These are phyloP conservation scores for Mayamaea pseudoterrestris DNA, from an alignment of 108 stramenopile species.

Conservation along the genomic window DNA sequence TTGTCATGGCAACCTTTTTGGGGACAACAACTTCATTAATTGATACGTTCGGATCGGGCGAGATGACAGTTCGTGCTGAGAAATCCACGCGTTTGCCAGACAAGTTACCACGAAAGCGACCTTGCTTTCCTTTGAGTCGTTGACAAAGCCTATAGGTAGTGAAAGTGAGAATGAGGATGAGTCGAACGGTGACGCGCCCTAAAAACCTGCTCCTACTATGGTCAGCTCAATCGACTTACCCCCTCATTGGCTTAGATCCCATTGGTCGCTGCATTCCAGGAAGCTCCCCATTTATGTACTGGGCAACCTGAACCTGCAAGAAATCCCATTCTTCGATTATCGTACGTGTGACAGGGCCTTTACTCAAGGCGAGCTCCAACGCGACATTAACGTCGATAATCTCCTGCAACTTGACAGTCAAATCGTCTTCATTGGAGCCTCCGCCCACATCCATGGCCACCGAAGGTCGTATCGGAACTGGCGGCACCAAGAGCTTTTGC, in stretches of 20 bases:
- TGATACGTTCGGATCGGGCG: conserved; percentile 91
- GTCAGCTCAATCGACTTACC: too few relatives aligned
- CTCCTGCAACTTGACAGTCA: conserved; percentile 96
- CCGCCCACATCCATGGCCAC: conserved; percentile 97
- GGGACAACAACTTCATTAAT: conserved; percentile 98
- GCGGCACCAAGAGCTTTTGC: conserved; percentile 89
- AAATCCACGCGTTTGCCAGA: conserved; percentile 98
- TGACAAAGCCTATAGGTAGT: too few relatives aligned
- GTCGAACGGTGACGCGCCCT: too few relatives aligned
- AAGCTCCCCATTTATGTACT: conserved; percentile 94
- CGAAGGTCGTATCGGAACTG: conserved; percentile 98
- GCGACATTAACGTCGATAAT: conserved; percentile 94
- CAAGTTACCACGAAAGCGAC: conserved; percentile 96
- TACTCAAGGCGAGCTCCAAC: conserved; percentile 69
- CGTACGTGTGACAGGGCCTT: conserved; percentile 82
- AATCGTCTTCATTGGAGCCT: conserved; percentile 95
- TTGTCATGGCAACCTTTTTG: conserved; percentile 81
- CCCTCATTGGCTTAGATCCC: conserved; percentile 89
- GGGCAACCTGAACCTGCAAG: conserved; percentile 90
- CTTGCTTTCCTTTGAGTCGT: conserved; percentile 92
- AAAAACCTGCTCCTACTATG: too few relatives aligned
- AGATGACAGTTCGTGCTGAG: conserved; percentile 95
- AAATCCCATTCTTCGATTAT: conserved; percentile 97
- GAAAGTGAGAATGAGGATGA: too few relatives aligned
- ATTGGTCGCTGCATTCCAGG: conserved; percentile 87